Evolutionary conservation across 2,329 filamentous ascomycete genomes (phyloP), one percentile per base, ranked within the genome.

Genomic region (Ceratocystis harringtonii): DNA sequence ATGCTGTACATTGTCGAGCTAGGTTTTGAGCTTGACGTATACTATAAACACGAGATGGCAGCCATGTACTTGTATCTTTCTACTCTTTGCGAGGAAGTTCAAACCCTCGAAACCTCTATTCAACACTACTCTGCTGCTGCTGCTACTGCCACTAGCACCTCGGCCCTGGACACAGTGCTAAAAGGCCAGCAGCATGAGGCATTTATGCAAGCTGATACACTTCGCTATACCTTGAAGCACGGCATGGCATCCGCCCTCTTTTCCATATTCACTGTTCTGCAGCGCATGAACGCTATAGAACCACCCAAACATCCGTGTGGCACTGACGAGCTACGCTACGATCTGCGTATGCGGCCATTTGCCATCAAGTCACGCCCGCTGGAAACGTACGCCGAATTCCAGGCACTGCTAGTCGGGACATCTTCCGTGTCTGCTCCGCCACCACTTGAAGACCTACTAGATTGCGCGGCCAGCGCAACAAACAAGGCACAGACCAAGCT

Each of bases 41-140:
- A 97, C 74, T 85, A 92, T 64, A 81, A 85, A 0, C 88, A 95
- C 73, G 94, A 99, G 74, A 79, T 94, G 8, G 82, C 85, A 0
- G 85, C 84, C 28, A 95, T 96, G 88, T 97, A 97, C 74, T 94
- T 88, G 85, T 91, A 96, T 73, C 77, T 96, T 68, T 83, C 89
- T 70, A 72, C 71, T 61, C 48, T 62, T 19, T 58, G 44, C 22
- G 64, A 66, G 19, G 44, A 63, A 45, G n/a, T 62, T 5, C 60
- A 28, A 17, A 25, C 28, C 7, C 64, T 58, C 8, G 75, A 36
- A 36, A 67, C 41, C 65, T 68, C 65, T 55, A 44, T 62, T 15
- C 55, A 32, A 19, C 4, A 28, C 25, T 22, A 60, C 32, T 48
- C 55, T 28, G 17, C 52, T 15, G 22, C 57, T 15, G 32, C 44